These are phyloP conservation scores for Rhododendron molle DNA, from an alignment of 148 eudicot species.

Conservation along the genomic window DNA sequence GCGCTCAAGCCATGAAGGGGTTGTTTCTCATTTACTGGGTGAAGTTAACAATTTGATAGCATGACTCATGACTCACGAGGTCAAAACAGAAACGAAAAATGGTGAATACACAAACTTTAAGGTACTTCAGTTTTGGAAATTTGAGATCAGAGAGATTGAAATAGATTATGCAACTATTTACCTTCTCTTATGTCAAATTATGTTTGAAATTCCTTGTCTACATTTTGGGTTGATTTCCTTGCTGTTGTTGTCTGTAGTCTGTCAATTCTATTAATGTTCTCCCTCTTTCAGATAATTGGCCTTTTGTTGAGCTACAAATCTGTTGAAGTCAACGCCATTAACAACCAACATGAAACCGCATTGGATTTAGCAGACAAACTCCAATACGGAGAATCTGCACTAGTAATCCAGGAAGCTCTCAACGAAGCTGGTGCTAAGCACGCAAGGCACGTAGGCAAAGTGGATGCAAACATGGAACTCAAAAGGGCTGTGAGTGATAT, in stretches of 20 bases:
- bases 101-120: neutral
- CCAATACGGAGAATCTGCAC: conserved; percentile 65
- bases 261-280: neutral
- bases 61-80: neutral
- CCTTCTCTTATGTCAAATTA: neutral
- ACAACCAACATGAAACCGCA: conserved; percentile 76
- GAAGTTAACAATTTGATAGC: neutral
- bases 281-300: conserved; percentile 50
- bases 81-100: neutral
- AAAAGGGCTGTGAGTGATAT: conserved; percentile 88
- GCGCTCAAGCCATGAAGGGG: neutral
- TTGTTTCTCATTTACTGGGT: neutral
- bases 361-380: conserved; percentile 82
- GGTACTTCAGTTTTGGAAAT: neutral
- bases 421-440: conserved; percentile 67
- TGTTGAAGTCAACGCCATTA: conserved; percentile 62
- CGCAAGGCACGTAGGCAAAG: conserved; percentile 56
- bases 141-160: neutral
- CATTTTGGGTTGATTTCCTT: conserved; percentile 6
- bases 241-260: neutral
- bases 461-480: conserved; percentile 66
- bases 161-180: neutral
- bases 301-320: conserved; percentile 56
- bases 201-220: neutral
- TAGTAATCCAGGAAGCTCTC: conserved; percentile 53